Evolutionary conservation across 2,329 filamentous ascomycete species (phyloP), one percentile per base, ranked within the genome.

Genomic region (Diaporthe citriasiana): DNA sequence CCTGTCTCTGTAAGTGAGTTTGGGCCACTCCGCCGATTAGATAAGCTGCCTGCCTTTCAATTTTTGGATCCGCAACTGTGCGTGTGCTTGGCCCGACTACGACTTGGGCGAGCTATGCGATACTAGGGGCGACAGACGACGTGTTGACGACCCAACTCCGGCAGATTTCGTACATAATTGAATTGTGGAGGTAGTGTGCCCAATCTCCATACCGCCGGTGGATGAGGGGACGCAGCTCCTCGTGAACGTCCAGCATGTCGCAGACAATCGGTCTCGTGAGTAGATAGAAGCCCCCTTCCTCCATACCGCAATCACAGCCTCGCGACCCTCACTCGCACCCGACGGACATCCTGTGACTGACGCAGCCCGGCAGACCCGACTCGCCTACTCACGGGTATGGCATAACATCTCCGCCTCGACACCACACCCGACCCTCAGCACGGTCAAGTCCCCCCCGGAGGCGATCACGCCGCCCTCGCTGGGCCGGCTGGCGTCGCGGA

Each of bases 361-460:
- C 42, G 38, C 3, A 71, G 30, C 42, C 25, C 30, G 59, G 56
- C 79, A 98, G 95, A 98, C 97, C 76, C 94, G 94, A 82, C 93
- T 99, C 77, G 96, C 97, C 86, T 99, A 98, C 89, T 95, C 95
- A 59, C 93, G 97, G 80, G 92, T 93, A 87, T 99, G 97, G 97
- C 97, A 99, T 85, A 92, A 94, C 77, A 82, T 91, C 83, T 98
- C 89, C 83, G 97, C 88, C 85, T 94, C 85, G 80, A 88, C 87
- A 78, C 92, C 84, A 83, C 91, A 93, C 80, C 84, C 87, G n/a
- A 87, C 84, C 22, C 89, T 93, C 79, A 83, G 80, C 74, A 86
- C 85, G 1, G 79, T 91, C 85, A 79, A 92, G 85, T 75, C 88
- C 83, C 82, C 88, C 79, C 78, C 82, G 4, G 82, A 81, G 42